Conservation (phyloP, 2,329 filamentous ascomycete species). For the Pseudogymnoascus destructans region DNA sequence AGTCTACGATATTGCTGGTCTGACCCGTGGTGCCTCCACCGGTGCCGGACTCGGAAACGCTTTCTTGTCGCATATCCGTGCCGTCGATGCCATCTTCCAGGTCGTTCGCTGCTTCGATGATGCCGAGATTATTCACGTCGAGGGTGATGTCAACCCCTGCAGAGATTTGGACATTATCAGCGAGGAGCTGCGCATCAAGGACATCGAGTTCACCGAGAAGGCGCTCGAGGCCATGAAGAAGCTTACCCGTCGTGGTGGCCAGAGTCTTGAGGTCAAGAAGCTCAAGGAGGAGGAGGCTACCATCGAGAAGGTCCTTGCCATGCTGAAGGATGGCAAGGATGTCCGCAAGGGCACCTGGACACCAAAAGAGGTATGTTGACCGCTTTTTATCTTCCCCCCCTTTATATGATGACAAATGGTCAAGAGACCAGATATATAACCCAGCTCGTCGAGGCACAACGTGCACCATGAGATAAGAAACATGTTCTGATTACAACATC, state of each 20-base stretch:
- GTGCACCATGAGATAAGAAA: constrained; percentile 71
- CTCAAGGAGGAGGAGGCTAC: constrained; percentile 86
- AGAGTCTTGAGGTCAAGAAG: constrained; percentile 97
- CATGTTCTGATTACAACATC: constrained; percentile 24
- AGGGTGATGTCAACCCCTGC: constrained; percentile 92
- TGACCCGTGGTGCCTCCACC: constrained; percentile 90
- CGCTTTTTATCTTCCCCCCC: constrained; percentile 20
- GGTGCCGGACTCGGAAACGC: constrained; percentile 95
- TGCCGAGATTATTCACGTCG: constrained; percentile 98
- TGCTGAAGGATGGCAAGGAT: constrained; percentile 80
- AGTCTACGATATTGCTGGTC: constrained; percentile 95
- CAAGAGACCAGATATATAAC: constrained; percentile 65
- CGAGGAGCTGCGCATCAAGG: constrained; percentile 92
- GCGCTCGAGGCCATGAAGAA: constrained; percentile 83
- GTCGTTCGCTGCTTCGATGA: constrained; percentile 96
- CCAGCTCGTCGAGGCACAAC: constrained; percentile 99
- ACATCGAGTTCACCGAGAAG: constrained; percentile 98
- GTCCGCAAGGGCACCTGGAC: constrained; percentile 81
- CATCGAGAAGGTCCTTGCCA: constrained; percentile 77
- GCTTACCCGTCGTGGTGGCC: constrained; percentile 86
- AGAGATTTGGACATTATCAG: constrained; percentile 94
- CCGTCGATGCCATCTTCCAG: constrained; percentile 95
- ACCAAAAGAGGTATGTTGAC: constrained; percentile 77
- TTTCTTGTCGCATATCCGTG: constrained; percentile 97
- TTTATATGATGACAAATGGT: constrained; percentile 95